Evolutionary conservation across 2,329 filamentous ascomycete species (phyloP), one percentile per base, ranked within the genome.

Genomic region (Exophiala oligosperma): DNA sequence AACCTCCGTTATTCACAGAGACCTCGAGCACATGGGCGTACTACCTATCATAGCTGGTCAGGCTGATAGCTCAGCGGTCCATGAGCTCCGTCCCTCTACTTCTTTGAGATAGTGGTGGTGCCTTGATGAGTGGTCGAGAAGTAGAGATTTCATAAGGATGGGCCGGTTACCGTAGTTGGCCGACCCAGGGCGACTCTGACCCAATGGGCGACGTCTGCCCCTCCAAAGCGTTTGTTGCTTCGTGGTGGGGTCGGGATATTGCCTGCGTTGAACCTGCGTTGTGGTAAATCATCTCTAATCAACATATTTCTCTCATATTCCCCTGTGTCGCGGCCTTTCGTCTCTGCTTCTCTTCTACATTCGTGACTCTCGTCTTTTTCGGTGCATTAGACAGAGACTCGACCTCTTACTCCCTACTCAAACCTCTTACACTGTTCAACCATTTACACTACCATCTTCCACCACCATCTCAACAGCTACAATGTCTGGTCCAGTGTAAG

Each of bases 401-500:
- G 56, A 52, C 48, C 35, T 52, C 12, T 26, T 54, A 37, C 37
- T 37, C 44, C 29, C 40, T 32, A 43, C 41, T 26, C 32, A 29
- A 28, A 26, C 40, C 29, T 29, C 40, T 43, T 52, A 37, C 46
- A 48, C 43, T 43, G 29, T 26, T 28, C 56, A 29, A n/a, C 35
- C 29, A 28, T 23, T n/a, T 41, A 23, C 29, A 57, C 32, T 49
- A 14, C 48, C 50, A 24, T 35, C 43, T 38, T 40, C 35, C 21
- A 54, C 46, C 32, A 47, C 14, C 9, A 6, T 35, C 28, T 54
- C 38, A 37, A 62, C 62, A 54, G 51, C 54, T 59, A 68, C 54
- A 47, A 68, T 68, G 66, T 67, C 66, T 57, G 64, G 60, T 52
- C 50, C 66, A 65, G 64, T 66, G 66, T 68, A 62, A 66, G 66